A percentile compares a stretch with the other conserved stretches of the same genome.
phyloP scores from a whole-genome alignment of 106 monocot genomes.

The Gastrodia elata region DNA sequence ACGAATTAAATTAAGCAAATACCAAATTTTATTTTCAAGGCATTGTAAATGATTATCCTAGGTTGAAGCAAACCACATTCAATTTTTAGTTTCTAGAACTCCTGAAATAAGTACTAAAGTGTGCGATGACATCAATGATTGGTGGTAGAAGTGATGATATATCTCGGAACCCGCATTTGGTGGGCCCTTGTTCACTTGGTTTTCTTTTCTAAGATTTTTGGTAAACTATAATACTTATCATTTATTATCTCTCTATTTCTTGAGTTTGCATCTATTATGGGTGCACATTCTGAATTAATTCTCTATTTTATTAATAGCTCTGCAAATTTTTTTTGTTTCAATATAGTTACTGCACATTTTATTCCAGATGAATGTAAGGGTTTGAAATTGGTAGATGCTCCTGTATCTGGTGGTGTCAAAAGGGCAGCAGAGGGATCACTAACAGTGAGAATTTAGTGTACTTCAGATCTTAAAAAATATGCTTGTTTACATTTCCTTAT shows the following conservation, averaged over 20 bases:
- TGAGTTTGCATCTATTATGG: neutral
- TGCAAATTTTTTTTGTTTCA: neutral
- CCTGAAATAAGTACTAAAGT: neutral
- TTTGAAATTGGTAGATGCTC: slow-evolving; percentile 87
- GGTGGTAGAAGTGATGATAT: neutral
- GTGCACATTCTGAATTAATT: neutral
- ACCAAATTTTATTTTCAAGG: no score
- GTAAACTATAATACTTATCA: neutral
- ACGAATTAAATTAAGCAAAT: no score
- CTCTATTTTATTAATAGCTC: neutral
- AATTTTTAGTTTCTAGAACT: no score
- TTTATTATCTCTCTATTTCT: neutral
- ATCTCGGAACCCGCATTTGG: neutral
- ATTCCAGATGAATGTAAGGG: slow-evolving; percentile 43
- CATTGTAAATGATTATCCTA: no score
- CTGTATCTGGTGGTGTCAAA: slow-evolving; percentile 95
- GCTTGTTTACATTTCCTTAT: neutral
- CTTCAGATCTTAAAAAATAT: neutral
- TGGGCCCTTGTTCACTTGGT: neutral
- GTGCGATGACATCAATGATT: neutral
- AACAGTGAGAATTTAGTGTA: slow-evolving; percentile 41
- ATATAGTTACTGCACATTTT: neutral
- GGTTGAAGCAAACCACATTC: no score
- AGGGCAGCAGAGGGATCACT: slow-evolving; percentile 94
- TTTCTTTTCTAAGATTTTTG: neutral